phyloP scores from a whole-genome alignment of 768 basidiomycete genomes.

The Phlegmacium glaucopus region DNA sequence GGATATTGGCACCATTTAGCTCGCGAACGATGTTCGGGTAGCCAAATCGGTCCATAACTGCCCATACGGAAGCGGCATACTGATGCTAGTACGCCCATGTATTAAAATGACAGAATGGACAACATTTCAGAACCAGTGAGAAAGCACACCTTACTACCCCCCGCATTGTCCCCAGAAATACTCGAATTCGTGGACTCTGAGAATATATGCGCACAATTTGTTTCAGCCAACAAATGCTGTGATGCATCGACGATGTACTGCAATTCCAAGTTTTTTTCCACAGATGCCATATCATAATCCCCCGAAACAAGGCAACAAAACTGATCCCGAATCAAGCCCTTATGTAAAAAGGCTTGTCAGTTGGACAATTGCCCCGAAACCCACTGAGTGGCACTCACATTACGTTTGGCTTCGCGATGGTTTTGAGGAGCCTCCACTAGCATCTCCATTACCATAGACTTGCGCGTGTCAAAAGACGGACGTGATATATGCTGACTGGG shows the following conservation, averaged over 20 bases:
- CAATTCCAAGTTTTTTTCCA: not conserved
- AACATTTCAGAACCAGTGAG: no score
- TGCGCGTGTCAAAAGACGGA: constrained; percentile 4
- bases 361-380: not conserved
- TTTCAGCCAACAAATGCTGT: not conserved
- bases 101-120: not conserved
- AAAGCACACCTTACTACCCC: constrained; percentile 2
- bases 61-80: not conserved
- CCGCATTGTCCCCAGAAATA: not conserved
- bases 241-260: not conserved
- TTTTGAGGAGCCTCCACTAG: constrained; percentile 3
- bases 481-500: constrained; percentile 2
- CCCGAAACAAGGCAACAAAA: not conserved
- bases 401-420: constrained; percentile 5
- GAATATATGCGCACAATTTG: constrained; percentile 8
- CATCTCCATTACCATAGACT: not conserved
- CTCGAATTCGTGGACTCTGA: constrained; percentile 7
- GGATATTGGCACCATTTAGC: not conserved
- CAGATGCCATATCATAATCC: not conserved
- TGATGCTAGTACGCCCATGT: not conserved
- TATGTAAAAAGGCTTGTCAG: constrained; percentile 9
- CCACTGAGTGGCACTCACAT: constrained; percentile 5
- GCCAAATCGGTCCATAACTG: not conserved
- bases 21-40: not conserved
- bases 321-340: constrained; percentile 8